These are phyloP conservation scores for Casuarina glauca DNA, from an alignment of 306 rosid genomes.

Conservation along the genomic window DNA sequence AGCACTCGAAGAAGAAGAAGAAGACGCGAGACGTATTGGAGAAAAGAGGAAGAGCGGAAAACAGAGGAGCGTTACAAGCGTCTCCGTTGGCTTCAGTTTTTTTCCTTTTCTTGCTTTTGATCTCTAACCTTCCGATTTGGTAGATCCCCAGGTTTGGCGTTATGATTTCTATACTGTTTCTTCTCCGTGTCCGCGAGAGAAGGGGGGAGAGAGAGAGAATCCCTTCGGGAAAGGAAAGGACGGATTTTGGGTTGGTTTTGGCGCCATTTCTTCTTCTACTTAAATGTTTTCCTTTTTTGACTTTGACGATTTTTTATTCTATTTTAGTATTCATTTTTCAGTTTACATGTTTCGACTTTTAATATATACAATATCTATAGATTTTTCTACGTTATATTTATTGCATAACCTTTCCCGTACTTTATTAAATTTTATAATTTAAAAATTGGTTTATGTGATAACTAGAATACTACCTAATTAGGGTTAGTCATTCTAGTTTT, in stretches of 20 bases:
- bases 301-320: neutral
- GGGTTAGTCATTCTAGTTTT: too few relatives aligned
- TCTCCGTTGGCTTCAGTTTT: neutral
- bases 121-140: neutral
- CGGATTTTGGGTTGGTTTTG: slow-evolving; percentile 36
- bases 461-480: too few relatives aligned
- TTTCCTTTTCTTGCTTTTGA: neutral
- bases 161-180: neutral
- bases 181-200: neutral
- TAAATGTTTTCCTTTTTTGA: neutral
- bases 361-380: too few relatives aligned
- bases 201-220: neutral
- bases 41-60: slow-evolving; percentile 9
- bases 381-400: too few relatives aligned
- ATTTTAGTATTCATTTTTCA: too few relatives aligned
- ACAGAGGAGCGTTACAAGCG: slow-evolving; percentile 29
- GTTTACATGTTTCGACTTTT: too few relatives aligned
- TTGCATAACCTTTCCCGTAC: too few relatives aligned
- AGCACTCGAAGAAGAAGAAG: neutral
- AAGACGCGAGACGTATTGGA: neutral
- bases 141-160: slow-evolving; percentile 30
- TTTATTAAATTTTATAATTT: too few relatives aligned
- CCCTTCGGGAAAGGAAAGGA: slow-evolving; percentile 13
- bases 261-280: slow-evolving; percentile 38
- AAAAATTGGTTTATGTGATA: too few relatives aligned